phyloP scores from a whole-genome alignment of 1,284 basidiomycete genomes.

The Cerrena zonata region DNA sequence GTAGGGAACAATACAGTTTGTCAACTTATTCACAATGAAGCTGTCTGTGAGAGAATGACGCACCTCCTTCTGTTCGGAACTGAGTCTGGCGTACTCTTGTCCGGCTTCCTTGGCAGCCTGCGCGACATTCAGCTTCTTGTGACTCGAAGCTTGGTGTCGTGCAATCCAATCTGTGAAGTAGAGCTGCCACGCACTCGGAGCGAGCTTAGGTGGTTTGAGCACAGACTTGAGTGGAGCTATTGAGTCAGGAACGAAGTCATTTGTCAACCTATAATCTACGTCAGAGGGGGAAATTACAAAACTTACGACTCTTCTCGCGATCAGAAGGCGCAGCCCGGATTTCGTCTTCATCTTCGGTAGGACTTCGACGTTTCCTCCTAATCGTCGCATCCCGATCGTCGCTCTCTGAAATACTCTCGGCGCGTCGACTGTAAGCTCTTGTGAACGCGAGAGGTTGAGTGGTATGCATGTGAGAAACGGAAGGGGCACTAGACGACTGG shows the following conservation, averaged over 20 bases:
- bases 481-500: slow-evolving; percentile 70
- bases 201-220: slow-evolving; percentile 85
- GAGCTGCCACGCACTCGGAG: slow-evolving; percentile 93
- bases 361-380: slow-evolving; percentile 50
- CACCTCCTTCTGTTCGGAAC: slow-evolving; percentile 78
- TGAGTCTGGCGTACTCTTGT: slow-evolving; percentile 79
- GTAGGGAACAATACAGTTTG: not conserved
- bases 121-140: slow-evolving; percentile 87
- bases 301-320: slow-evolving; percentile 22
- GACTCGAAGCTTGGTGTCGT: slow-evolving; percentile 74
- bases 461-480: slow-evolving; percentile 39
- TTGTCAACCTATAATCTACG: slow-evolving; percentile 16
- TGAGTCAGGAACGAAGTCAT: not conserved
- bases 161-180: slow-evolving; percentile 96
- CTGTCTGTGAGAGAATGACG: slow-evolving; percentile 15
- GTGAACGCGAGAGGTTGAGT: slow-evolving; percentile 38
- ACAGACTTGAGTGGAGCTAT: slow-evolving; percentile 57
- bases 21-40: not conserved
- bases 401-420: slow-evolving; percentile 49
- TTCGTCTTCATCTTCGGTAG: slow-evolving; percentile 41
- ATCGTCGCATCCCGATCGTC: slow-evolving; percentile 70
- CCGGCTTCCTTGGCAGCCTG: slow-evolving; percentile 94
- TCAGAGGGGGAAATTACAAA: slow-evolving; percentile 10
- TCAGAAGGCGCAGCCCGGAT: slow-evolving; percentile 26
- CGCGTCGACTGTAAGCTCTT: slow-evolving; percentile 56